These are phyloP conservation scores for Poa pratensis DNA, from an alignment of 176 grass and related monocot genomes.

Conservation along the genomic window DNA sequence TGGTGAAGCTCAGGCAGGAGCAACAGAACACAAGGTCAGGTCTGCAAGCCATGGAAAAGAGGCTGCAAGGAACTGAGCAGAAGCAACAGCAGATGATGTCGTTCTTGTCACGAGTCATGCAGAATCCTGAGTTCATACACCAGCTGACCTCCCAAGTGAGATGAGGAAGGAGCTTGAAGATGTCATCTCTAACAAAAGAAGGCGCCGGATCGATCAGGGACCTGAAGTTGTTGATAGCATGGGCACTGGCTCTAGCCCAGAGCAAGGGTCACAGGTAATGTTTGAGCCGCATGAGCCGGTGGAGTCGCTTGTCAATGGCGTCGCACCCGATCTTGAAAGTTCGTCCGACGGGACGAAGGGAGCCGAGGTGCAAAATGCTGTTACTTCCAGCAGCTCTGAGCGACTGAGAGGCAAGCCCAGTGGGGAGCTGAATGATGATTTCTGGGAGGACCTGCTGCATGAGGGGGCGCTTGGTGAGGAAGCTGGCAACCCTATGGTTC, in stretches of 20 bases:
- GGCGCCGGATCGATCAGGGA: slow-evolving; percentile 64
- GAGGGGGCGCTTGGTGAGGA: slow-evolving; percentile 52
- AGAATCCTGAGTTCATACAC: slow-evolving; percentile 68
- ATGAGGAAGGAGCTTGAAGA: slow-evolving; percentile 73
- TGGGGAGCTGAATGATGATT: slow-evolving; percentile 84
- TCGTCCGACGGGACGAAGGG: slow-evolving; percentile 47
- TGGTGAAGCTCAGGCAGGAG: slow-evolving; percentile 93
- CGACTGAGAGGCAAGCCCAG: slow-evolving; percentile 39
- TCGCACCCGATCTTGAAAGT: slow-evolving; percentile 47
- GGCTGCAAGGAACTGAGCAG: slow-evolving; percentile 81
- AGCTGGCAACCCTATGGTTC: slow-evolving; percentile 26
- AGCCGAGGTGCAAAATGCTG: slow-evolving; percentile 9
- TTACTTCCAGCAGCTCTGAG: slow-evolving; percentile 21
- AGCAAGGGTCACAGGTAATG: slow-evolving; percentile 47
- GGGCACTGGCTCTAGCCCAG: slow-evolving; percentile 45
- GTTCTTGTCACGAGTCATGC: slow-evolving; percentile 87
- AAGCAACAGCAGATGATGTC: slow-evolving; percentile 91
- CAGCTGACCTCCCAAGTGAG: slow-evolving; percentile 70
- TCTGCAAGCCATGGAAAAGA: slow-evolving; percentile 84
- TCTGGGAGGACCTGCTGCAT: slow-evolving; percentile 92
- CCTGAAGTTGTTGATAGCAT: slow-evolving; percentile 49
- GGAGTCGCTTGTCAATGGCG: slow-evolving; percentile 27
- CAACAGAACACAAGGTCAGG: slow-evolving; percentile 79
- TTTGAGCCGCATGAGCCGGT: slow-evolving; percentile 38
- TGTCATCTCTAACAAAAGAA: slow-evolving; percentile 78